Evolutionary conservation across 1,284 basidiomycete species (phyloP), one percentile per base, ranked within the genome.

Genomic region (Wallemia mellicola): DNA sequence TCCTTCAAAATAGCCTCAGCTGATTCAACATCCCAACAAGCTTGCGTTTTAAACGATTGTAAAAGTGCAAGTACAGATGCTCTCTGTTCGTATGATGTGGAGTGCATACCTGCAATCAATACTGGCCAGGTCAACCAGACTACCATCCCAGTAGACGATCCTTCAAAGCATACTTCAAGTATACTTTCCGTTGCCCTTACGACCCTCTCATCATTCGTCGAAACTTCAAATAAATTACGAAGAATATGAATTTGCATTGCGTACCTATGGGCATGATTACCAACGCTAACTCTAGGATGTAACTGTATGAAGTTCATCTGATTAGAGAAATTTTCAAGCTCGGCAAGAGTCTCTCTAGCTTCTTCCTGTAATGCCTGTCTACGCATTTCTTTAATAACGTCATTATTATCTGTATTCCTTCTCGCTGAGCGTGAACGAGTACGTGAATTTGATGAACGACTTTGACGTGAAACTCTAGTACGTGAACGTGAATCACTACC

Each of bases 361-460:
- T 55, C 27, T 22, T 55, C 38, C 28, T 59, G 22, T n/a, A 60
- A 28, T 7, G 27, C 55, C n/a, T 32, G 59, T 55, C 60, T 2
- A 14, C 28, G 24, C 28, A 28, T 48, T 24, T 38, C 9, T 27
- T 60, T 28, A 48, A 60, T 15, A 32, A 26, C 24, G 24, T 28
- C 56, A 24, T 55, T 15, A 61, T 57, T 32, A 64, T 65, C 32
- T 7, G 19, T n/a, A n/a, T 48, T 7, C 5, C 38, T 11, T 11
- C 38, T 11, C 9, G 38, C 38, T 11, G 38, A 48, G 38, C 38
- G 38, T 22, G 38, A 48, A 5, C 38, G 38, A 15, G 5, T 48
- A 3, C 38, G 38, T n/a, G 38, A 48, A 48, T 48, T 48, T n/a
- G 38, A 11, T 48, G 38, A 48, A 48, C 38, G 38, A 48, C 38